A percentile compares a stretch with the other conserved stretches of the same genome.
phyloP scores from a whole-genome alignment of 1,139 yeast genomes.

The Debaryomyces sp. region DNA sequence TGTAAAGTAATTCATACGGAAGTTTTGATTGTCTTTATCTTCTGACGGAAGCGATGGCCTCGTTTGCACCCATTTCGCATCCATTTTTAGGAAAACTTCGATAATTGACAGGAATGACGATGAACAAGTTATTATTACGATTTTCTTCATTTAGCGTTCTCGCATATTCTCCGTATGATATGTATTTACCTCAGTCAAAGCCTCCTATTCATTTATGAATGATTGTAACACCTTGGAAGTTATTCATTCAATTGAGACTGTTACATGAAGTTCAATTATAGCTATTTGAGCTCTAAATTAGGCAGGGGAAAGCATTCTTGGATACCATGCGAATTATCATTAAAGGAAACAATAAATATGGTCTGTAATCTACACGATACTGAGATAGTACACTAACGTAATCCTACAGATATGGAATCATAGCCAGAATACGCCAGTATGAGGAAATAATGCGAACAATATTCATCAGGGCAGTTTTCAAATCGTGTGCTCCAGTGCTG shows the following conservation, averaged over 20 bases:
- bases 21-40: background rate
- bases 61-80: background rate
- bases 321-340: too few relatives aligned
- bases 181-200: too few relatives aligned
- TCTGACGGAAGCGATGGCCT: too few relatives aligned
- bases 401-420: background rate
- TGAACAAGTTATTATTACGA: too few relatives aligned
- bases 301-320: too few relatives aligned
- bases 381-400: background rate
- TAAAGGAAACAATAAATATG: background rate
- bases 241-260: background rate
- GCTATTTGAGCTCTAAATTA: background rate
- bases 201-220: too few relatives aligned
- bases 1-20: background rate
- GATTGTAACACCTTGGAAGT: too few relatives aligned
- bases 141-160: too few relatives aligned
- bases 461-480: background rate
- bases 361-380: background rate
- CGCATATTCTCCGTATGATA: too few relatives aligned
- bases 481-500: background rate
- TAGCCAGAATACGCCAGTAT: background rate
- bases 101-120: too few relatives aligned
- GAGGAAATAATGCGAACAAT: background rate
- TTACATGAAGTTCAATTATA: background rate
- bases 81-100: too few relatives aligned